Conservation (phyloP, 1,139 yeast genomes). For the Wickerhamomyces sp. region DNA sequence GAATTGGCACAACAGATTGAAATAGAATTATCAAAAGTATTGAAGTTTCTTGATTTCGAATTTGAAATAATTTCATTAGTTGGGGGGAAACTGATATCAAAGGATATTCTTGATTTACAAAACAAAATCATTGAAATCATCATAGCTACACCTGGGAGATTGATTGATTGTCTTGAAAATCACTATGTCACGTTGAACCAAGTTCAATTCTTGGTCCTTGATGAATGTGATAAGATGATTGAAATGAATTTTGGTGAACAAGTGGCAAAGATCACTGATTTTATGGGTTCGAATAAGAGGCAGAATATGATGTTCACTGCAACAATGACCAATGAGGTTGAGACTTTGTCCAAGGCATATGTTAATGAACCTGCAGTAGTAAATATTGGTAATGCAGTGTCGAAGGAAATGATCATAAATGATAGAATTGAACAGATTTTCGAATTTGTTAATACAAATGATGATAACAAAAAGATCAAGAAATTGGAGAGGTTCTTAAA, state of each 20-base stretch:
- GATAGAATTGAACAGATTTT: constrained; percentile 67
- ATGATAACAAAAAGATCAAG: constrained; percentile 33
- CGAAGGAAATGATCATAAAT: constrained; percentile 25
- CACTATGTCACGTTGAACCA: constrained; percentile 54
- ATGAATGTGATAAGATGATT: constrained; percentile 94
- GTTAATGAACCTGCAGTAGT: constrained; percentile 58
- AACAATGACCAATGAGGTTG: constrained; percentile 76
- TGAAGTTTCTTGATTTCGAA: constrained; percentile 32
- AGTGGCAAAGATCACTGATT: constrained; percentile 45
- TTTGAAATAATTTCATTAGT: constrained; percentile 64
- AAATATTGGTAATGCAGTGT: constrained; percentile 55
- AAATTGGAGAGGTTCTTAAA: constrained; percentile 29
- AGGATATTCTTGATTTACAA: constrained; percentile 54
- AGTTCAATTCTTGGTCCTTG: constrained; percentile 71
- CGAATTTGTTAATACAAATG: constrained; percentile 36
- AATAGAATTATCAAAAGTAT: constrained; percentile 53
- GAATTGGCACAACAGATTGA: constrained; percentile 89
- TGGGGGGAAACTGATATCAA: constrained; percentile 87
- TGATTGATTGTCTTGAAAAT: constrained; percentile 74
- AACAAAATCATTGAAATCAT: constrained; percentile 68
- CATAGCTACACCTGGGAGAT: constrained; percentile 92
- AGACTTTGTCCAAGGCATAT: constrained; percentile 58
- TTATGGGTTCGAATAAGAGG: constrained; percentile 22
- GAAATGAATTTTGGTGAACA: constrained; percentile 92
- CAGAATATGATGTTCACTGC: constrained; percentile 92